Conservation (phyloP, 108 stramenopile genomes). For the Skeletonema grethae region DNA sequence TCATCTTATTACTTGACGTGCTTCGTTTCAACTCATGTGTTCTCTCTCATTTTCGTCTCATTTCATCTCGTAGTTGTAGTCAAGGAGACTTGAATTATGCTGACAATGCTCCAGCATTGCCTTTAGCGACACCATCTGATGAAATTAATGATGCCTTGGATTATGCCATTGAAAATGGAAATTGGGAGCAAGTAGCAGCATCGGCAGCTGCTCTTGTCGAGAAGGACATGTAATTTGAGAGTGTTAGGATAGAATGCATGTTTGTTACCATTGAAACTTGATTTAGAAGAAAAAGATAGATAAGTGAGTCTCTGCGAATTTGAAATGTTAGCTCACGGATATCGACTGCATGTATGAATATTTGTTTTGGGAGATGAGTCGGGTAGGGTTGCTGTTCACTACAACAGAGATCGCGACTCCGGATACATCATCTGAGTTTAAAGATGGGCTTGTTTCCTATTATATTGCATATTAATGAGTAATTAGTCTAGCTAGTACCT, state of each 20-base stretch:
- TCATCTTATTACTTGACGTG: too few relatives aligned
- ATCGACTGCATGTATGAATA: neutral
- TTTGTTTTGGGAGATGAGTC: neutral
- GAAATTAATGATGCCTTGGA: conserved; percentile 11
- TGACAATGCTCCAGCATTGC: conserved; percentile 1
- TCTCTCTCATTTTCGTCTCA: neutral
- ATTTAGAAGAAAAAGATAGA: neutral
- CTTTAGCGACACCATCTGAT: conserved; percentile 12
- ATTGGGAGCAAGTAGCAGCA: conserved; percentile 41
- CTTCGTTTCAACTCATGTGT: too few relatives aligned
- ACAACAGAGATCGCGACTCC: too few relatives aligned
- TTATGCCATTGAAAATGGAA: conserved; percentile 41
- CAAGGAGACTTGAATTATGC: neutral
- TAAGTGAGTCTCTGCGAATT: neutral
- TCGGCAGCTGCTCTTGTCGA: conserved; percentile 20
- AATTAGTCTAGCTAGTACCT: neutral
- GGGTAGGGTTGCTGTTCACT: neutral
- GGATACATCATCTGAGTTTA: neutral
- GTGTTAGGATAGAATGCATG: neutral
- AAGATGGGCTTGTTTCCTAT: neutral
- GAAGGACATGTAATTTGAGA: neutral
- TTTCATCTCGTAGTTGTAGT: neutral
- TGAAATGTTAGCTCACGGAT: neutral
- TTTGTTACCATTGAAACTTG: neutral
- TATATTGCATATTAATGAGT: neutral